Evolutionary conservation across 1,139 yeast genomes (phyloP).

Genomic region (Yamadazyma songkhlaensis): DNA sequence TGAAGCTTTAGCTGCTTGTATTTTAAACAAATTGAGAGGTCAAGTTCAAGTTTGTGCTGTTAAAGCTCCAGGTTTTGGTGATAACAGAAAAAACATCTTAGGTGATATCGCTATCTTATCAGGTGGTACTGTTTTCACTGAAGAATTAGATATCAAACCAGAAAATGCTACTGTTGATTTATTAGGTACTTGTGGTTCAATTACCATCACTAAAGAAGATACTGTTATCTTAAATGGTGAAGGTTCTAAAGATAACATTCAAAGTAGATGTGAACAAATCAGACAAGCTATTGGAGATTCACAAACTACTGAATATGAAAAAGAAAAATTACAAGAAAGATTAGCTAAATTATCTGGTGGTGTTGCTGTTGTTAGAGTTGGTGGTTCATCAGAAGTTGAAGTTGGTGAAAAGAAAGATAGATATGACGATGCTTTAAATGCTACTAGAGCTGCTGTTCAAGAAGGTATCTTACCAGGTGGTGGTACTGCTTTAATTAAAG

Average conservation of each 20-base stretch:
- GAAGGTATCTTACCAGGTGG: conserved; percentile 99
- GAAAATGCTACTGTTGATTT: conserved; percentile 92
- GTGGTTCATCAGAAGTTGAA: conserved; percentile 98
- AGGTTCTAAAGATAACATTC: conserved; percentile 85
- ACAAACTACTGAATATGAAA: conserved; percentile 88
- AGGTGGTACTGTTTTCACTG: conserved; percentile 98
- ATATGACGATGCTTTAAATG: conserved; percentile 98
- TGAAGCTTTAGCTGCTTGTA: conserved; percentile 98
- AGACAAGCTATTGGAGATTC: conserved; percentile 73
- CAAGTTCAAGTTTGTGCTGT: conserved; percentile 99
- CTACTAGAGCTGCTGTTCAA: conserved; percentile 99
- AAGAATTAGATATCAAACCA: conserved; percentile 96
- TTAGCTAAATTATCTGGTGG: conserved; percentile 98
- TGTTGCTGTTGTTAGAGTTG: conserved; percentile 98
- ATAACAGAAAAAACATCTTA: conserved; percentile 95
- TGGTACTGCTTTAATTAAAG: conserved; percentile 98
- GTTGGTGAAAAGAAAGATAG: conserved; percentile 99
- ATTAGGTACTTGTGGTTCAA: conserved; percentile 90
- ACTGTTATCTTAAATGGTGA: conserved; percentile 95
- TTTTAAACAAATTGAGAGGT: conserved; percentile 96
- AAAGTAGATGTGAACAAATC: conserved; percentile 94
- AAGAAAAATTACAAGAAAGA: conserved; percentile 97
- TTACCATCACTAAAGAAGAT: conserved; percentile 96
- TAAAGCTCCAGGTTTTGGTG: conserved; percentile 99
- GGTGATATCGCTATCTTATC: conserved; percentile 97